These are phyloP conservation scores for Lasiodiplodia citricola DNA, from an alignment of 2,329 filamentous ascomycete species.

Conservation along the genomic window DNA sequence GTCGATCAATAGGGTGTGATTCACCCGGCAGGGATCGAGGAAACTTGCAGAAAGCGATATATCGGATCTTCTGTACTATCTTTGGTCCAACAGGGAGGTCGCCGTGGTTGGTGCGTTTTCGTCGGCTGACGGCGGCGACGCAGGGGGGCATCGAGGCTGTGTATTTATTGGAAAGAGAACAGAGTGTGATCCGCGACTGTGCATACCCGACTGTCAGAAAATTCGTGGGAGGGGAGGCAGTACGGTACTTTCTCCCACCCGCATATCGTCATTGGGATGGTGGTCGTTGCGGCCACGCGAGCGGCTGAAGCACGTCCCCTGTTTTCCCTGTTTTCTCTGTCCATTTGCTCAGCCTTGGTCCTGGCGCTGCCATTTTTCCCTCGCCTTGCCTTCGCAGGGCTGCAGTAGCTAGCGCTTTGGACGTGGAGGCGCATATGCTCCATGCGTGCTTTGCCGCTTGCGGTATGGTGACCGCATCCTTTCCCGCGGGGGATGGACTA, in stretches of 20 bases:
- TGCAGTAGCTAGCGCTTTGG: background rate
- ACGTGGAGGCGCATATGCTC: background rate
- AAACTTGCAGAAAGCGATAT: background rate
- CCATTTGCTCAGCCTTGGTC: background rate
- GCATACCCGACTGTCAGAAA: background rate
- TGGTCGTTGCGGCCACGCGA: conserved; percentile 13
- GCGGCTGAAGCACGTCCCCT: conserved; percentile 7
- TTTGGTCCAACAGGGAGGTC: background rate
- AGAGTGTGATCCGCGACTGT: background rate
- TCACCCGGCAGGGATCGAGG: background rate
- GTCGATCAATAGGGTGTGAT: background rate
- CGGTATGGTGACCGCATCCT: background rate
- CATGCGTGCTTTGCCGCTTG: background rate
- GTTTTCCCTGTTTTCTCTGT: background rate
- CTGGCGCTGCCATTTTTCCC: background rate
- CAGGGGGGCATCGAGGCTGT: background rate
- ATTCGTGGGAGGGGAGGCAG: background rate
- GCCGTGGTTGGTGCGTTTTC: background rate
- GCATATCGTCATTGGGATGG: background rate
- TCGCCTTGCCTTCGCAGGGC: background rate
- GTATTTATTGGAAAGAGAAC: background rate
- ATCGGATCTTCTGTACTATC: conserved; percentile 3
- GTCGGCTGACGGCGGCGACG: background rate
- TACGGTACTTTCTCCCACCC: background rate
- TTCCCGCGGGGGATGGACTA: background rate